Evolutionary conservation across 2,329 filamentous ascomycete species (phyloP).

Genomic region (Endoconidiophora polonica): DNA sequence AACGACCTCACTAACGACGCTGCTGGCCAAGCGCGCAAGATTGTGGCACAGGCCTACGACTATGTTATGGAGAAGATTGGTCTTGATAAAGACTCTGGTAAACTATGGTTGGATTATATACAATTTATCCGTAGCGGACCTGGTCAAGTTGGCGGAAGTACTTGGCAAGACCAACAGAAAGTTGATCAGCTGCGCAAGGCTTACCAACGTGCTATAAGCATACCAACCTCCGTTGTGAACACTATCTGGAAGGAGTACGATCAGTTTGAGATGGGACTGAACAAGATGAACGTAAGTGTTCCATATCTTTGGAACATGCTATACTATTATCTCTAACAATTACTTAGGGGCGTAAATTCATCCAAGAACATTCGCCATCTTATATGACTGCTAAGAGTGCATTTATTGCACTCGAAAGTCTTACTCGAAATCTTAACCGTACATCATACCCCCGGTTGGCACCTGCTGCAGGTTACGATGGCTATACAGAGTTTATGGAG

Average conservation of each 20-base stretch:
- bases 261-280: slow-evolving; percentile 82
- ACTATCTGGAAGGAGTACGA: slow-evolving; percentile 95
- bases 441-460: slow-evolving; percentile 67
- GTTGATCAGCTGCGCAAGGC: slow-evolving; percentile 86
- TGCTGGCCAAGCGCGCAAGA: slow-evolving; percentile 57
- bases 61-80: slow-evolving; percentile 83
- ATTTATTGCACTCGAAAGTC: slow-evolving; percentile 77
- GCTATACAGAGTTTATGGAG: slow-evolving; percentile 64
- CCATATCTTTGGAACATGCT: background rate
- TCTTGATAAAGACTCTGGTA: slow-evolving; percentile 75
- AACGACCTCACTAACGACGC: slow-evolving; percentile 72
- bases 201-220: slow-evolving; percentile 75
- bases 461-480: slow-evolving; percentile 71
- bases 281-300: slow-evolving; percentile 65
- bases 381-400: slow-evolving; percentile 95
- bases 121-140: slow-evolving; percentile 82
- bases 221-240: slow-evolving; percentile 72
- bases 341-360: slow-evolving; percentile 71
- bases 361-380: slow-evolving; percentile 78
- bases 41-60: slow-evolving; percentile 76
- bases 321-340: background rate
- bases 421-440: slow-evolving; percentile 59
- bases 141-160: slow-evolving; percentile 65
- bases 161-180: slow-evolving; percentile 96
- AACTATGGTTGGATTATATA: slow-evolving; percentile 88